These are phyloP conservation scores for Pezicula carpinea DNA, from an alignment of 2,329 filamentous ascomycete genomes.

Conservation along the genomic window DNA sequence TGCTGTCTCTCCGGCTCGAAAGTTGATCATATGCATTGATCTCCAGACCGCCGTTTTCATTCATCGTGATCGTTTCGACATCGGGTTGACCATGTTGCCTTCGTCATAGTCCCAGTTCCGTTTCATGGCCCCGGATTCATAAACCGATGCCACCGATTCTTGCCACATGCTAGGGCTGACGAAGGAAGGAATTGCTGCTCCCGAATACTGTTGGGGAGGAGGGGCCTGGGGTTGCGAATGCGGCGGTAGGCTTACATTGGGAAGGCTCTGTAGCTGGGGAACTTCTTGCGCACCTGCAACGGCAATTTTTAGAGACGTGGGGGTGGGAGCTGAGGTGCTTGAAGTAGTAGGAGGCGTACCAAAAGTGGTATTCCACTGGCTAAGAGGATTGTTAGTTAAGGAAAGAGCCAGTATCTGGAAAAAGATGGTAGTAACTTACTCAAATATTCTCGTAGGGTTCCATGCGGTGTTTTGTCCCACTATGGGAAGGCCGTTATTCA, in stretches of 20 bases:
- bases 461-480: constrained; percentile 59
- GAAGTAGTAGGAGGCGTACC: constrained; percentile 45
- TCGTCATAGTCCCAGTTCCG: constrained; percentile 49
- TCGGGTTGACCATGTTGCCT: constrained; percentile 14
- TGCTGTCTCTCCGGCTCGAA: not conserved
- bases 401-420: not conserved
- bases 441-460: constrained; percentile 86
- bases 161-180: constrained; percentile 72
- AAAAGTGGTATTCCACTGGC: constrained; percentile 95
- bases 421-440: constrained; percentile 63
- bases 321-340: constrained; percentile 29
- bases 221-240: constrained; percentile 38
- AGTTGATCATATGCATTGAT: not conserved
- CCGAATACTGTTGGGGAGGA: constrained; percentile 46
- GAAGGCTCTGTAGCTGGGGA: constrained; percentile 46
- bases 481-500: constrained; percentile 52
- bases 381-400: constrained; percentile 35
- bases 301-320: constrained; percentile 30
- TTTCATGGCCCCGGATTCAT: constrained; percentile 57
- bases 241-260: constrained; percentile 40
- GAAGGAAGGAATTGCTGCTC: constrained; percentile 51
- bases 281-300: constrained; percentile 40
- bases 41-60: not conserved
- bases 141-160: constrained; percentile 65
- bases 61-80: constrained; percentile 23